phyloP scores from a whole-genome alignment of 164 flowering plant species.

The Berberis thunbergii region DNA sequence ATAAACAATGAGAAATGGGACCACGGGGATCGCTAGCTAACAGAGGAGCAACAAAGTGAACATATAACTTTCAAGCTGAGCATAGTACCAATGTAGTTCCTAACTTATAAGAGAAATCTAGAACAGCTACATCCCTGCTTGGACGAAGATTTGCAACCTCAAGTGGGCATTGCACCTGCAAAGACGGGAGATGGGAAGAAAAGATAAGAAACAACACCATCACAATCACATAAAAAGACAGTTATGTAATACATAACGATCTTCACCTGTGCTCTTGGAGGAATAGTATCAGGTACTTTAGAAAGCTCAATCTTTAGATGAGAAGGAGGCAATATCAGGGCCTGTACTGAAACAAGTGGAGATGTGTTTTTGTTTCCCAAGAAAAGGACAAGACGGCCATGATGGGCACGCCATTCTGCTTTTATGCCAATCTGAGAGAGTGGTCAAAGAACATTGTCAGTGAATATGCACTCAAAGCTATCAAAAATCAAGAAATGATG shows the following conservation, averaged over 20 bases:
- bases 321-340: slow-evolving; percentile 73
- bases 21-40: too few relatives aligned
- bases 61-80: not conserved
- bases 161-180: slow-evolving; percentile 90
- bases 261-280: slow-evolving; percentile 96
- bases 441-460: too few relatives aligned
- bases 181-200: slow-evolving; percentile 5
- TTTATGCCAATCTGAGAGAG: slow-evolving; percentile 74
- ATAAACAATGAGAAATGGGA: slow-evolving; percentile 2
- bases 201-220: slow-evolving; percentile 28
- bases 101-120: slow-evolving; percentile 88
- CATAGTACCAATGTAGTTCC: slow-evolving; percentile 20
- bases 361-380: slow-evolving; percentile 93
- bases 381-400: slow-evolving; percentile 91
- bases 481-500: not conserved
- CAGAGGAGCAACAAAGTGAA: not conserved
- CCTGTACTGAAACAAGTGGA: slow-evolving; percentile 78
- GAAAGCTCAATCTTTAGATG: slow-evolving; percentile 89
- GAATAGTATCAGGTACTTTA: slow-evolving; percentile 88
- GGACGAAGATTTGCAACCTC: slow-evolving; percentile 81
- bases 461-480: too few relatives aligned
- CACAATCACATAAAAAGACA: slow-evolving; percentile 6
- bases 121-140: slow-evolving; percentile 95
- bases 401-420: slow-evolving; percentile 93
- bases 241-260: not conserved